Evolutionary conservation across 805 yeast genomes (phyloP), one percentile per base, ranked within the genome.

Genomic region (Candida mattraensis): DNA sequence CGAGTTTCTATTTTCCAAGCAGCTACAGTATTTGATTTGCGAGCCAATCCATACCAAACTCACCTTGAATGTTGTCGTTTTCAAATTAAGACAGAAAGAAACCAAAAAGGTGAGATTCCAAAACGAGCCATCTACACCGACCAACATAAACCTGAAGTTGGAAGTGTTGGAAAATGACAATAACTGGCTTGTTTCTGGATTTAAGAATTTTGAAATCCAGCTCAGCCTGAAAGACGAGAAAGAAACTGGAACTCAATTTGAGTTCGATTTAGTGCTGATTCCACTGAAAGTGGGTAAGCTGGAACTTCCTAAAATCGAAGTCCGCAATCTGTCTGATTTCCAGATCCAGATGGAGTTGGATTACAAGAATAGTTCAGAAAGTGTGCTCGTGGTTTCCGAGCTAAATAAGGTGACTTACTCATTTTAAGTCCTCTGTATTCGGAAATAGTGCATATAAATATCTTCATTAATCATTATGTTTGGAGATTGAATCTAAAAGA

Each of bases 151-250:
- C 9, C 41, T 62, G 17, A 50, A 47, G 11, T 25, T 64, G 7
- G 57, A 45, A 14, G 39, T 60, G n/a, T 20, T 39, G 18, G 57
- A 56, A 11, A 39, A 37, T 43, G 96, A 87, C 10, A 55, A 43
- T 16, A 73, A 70, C 34, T 91, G 98, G 98, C 54, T 87, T 3
- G 63, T 88, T 4, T 78, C 87, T 5, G 98, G 98, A 0, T 68
- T 74, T 42, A 78, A 77, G 40, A 54, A 65, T 8, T 74, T 87
- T 42, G 54, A 64, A 3, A 58, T 71, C 5, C 64, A 58, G 10
- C 25, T 58, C 18, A 38, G 42, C 24, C 31, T 55, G 8, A 33
- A 37, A 7, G 42, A 40, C 7, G 39, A 41, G 3, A 27, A 34
- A 5, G 30, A 34, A 8, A 24, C 30, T 3, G 48, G 48, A 8